Evolutionary conservation across 345 rosid genomes (phyloP), one percentile per base, ranked within the genome.

Genomic region (Lepidium sativum): DNA sequence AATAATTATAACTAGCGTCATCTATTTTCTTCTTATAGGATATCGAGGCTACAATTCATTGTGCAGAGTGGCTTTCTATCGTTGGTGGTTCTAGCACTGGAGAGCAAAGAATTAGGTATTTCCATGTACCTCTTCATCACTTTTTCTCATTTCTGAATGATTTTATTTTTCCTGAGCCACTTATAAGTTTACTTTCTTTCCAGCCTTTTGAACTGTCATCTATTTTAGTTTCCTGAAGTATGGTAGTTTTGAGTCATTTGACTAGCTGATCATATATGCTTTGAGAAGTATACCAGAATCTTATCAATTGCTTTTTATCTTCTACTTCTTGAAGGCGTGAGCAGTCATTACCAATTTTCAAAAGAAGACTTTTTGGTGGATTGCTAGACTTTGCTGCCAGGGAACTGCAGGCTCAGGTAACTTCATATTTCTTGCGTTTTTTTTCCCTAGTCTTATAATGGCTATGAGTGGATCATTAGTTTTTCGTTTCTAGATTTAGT

Each of bases 1-100:
- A 73, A 58, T 63, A 34, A 13, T 55, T 17, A 21, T 68, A 50
- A 49, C 54, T 60, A 58, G 40, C 35, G 50, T 66, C 65, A 20
- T 79, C 58, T 56, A 34, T 56, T 48, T 61, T 71, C 39, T 43
- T 78, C 67, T 73, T 78, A 67, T 95, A 95, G 99, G 99, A 95
- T 73, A 84, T 91, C 80, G 99, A 95, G 80, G 96, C 97, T 54
- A 84, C 99, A 69, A 86, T 95, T 84, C 99, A 95, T 82, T 95
- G 99, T 88, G 99, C 99, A 34, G 99, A 95, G 68, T 91, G 99
- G 99, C 92, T 95, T 62, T 90, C 96, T 72, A 91, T 94, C 10
- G 86, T 88, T 61, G 99, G 99, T 64, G 97, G 99, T 67, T 94
- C 95, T 69, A 84, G 97, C 82, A 90, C 96, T 29, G 97, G 99